A percentile compares a stretch with the other conserved stretches of the same genome.
phyloP scores from a whole-genome alignment of 2,329 filamentous ascomycete species.

The Trichophyton simii region DNA sequence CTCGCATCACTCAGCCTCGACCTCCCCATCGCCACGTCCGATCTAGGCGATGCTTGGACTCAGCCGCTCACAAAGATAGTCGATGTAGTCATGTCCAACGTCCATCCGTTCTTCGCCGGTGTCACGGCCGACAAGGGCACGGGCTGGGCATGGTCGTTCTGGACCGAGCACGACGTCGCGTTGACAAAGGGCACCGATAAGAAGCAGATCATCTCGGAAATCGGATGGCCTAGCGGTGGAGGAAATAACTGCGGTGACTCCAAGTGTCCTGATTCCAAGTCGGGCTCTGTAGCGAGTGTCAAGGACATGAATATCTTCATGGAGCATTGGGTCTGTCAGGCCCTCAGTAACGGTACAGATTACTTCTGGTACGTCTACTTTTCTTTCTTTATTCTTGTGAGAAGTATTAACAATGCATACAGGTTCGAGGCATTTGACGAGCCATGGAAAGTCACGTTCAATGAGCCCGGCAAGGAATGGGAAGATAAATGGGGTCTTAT shows the following conservation, averaged over 20 bases:
- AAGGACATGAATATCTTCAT: constrained; percentile 76
- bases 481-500: constrained; percentile 94
- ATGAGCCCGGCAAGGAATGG: constrained; percentile 60
- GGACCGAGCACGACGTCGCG: constrained; percentile 53
- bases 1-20: constrained; percentile 53
- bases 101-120: constrained; percentile 91
- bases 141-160: constrained; percentile 73
- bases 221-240: constrained; percentile 77
- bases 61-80: constrained; percentile 53
- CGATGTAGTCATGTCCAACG: constrained; percentile 90
- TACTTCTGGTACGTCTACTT: constrained; percentile 63
- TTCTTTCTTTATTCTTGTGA: background rate
- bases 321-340: constrained; percentile 69
- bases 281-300: constrained; percentile 66
- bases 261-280: constrained; percentile 43
- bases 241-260: constrained; percentile 61
- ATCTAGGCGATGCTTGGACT: constrained; percentile 82
- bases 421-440: constrained; percentile 93
- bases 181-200: constrained; percentile 50
- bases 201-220: constrained; percentile 76
- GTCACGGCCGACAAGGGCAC: constrained; percentile 56
- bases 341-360: constrained; percentile 67
- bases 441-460: constrained; percentile 76
- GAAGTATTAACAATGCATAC: background rate
- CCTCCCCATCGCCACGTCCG: constrained; percentile 72